These are phyloP conservation scores for Termitomyces sp. DNA, from an alignment of 1,284 basidiomycete species.

Conservation along the genomic window DNA sequence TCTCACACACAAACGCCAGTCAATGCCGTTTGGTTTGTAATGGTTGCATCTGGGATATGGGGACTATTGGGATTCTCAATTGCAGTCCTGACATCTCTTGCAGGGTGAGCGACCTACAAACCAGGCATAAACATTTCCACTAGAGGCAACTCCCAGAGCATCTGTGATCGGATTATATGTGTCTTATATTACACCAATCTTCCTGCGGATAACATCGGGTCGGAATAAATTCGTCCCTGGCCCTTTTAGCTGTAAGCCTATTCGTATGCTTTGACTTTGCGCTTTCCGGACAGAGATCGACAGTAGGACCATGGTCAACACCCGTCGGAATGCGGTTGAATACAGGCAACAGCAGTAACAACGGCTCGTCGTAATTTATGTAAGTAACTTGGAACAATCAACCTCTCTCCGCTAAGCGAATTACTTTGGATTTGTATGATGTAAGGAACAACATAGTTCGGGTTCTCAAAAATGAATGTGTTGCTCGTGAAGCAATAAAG, in stretches of 20 bases:
- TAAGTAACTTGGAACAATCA: too few relatives aligned
- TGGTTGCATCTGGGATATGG: conserved; percentile 49
- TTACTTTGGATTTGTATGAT: too few relatives aligned
- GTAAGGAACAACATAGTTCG: too few relatives aligned
- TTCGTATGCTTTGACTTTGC: not conserved
- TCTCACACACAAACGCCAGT: conserved; percentile 59
- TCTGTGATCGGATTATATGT: conserved; percentile 68
- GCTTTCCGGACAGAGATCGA: not conserved
- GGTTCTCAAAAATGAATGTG: too few relatives aligned
- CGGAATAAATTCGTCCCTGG: conserved; percentile 49
- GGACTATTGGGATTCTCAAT: conserved; percentile 63
- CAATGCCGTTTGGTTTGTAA: conserved; percentile 73
- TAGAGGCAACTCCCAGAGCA: conserved; percentile 36
- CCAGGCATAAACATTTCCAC: not conserved
- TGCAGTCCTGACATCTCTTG: conserved; percentile 50
- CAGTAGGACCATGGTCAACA: not conserved
- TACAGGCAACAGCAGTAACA: too few relatives aligned
- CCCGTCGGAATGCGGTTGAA: not conserved
- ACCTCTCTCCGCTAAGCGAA: too few relatives aligned
- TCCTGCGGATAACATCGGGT: conserved; percentile 66
- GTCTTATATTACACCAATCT: conserved; percentile 64
- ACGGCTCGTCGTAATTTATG: too few relatives aligned
- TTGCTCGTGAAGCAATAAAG: too few relatives aligned
- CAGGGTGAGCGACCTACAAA: not conserved
- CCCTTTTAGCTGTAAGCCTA: not conserved